These are phyloP conservation scores for Fusarium mangiferae DNA, from an alignment of 2,329 filamentous ascomycete genomes.

Conservation along the genomic window DNA sequence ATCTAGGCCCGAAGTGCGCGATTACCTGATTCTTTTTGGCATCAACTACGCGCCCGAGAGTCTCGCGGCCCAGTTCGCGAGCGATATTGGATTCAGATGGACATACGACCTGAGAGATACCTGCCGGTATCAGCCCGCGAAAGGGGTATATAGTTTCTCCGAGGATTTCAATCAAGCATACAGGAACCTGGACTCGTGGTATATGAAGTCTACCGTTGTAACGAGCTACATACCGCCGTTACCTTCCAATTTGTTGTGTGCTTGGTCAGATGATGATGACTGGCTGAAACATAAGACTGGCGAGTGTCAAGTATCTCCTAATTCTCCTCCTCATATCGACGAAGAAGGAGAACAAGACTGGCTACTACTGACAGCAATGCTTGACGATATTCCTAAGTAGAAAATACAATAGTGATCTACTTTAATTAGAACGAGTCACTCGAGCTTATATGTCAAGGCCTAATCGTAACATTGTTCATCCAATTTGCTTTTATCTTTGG, in stretches of 20 bases:
- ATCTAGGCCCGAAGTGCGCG: neutral
- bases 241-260: accelerated
- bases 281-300: neutral
- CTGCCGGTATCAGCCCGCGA: neutral
- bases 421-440: too few species aligned
- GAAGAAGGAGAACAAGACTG: neutral
- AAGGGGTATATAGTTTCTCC: neutral
- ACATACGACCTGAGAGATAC: neutral
- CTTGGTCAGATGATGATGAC: neutral
- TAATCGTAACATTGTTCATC: too few species aligned
- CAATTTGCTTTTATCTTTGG: too few species aligned
- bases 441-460: too few species aligned
- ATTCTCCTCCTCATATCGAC: accelerated
- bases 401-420: neutral
- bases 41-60: neutral
- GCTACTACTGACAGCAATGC: neutral
- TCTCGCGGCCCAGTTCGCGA: accelerated
- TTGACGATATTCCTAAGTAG: neutral
- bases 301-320: neutral
- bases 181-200: neutral
- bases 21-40: neutral
- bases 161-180: neutral
- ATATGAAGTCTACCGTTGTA: neutral
- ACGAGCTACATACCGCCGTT: neutral
- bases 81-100: neutral